A percentile compares a stretch with the other conserved stretches of the same genome.
These are phyloP conservation scores for Phyllosticta citriasiana DNA, from an alignment of 2,329 filamentous ascomycete species.

Conservation along the genomic window DNA sequence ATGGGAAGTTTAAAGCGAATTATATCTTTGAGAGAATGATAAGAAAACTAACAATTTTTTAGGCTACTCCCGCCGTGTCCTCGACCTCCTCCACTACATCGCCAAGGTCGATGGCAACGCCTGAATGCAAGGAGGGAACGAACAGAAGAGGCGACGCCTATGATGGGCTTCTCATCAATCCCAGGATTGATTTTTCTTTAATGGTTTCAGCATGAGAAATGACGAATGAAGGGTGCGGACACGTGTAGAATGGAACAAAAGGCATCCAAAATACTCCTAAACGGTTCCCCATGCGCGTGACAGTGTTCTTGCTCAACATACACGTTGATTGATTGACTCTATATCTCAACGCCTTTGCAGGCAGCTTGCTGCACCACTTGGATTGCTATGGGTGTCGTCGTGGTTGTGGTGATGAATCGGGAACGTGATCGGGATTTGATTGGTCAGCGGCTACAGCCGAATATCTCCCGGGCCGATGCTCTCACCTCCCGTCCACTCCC, in stretches of 20 bases:
- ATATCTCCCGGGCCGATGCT: no score
- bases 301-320: no score
- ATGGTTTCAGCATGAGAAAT: slow-evolving; percentile 7
- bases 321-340: neutral
- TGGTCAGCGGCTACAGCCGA: no score
- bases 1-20: slow-evolving; percentile 26
- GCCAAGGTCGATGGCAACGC: slow-evolving; percentile 35
- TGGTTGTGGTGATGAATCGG: no score
- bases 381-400: no score
- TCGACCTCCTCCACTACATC: slow-evolving; percentile 25
- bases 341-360: neutral
- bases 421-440: no score
- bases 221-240: slow-evolving; percentile 2
- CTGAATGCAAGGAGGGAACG: slow-evolving; percentile 22
- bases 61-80: neutral
- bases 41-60: neutral
- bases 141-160: neutral
- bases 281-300: neutral
- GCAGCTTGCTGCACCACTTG: no score
- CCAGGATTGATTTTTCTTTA: neutral
- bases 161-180: neutral
- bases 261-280: neutral
- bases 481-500: no score
- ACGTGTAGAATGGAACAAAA: slow-evolving; percentile 7
- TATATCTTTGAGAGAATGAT: neutral